Conservation (phyloP, 208 protist genomes). For the Herpetomonas samuelpessoai region DNA sequence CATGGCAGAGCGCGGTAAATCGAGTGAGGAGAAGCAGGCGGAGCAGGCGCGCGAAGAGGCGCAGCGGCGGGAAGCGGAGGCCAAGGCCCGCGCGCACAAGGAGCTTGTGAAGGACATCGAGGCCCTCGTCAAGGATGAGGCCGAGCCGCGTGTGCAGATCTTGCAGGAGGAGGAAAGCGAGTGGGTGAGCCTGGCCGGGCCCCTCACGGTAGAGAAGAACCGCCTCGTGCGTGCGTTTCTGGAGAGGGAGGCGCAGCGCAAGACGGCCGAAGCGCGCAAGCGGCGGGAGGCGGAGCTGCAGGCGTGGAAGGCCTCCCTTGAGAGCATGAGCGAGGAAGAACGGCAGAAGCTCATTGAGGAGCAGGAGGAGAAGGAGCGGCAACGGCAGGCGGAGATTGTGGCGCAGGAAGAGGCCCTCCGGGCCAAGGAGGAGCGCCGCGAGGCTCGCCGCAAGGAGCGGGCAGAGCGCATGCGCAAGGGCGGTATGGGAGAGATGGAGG, state of each 20-base stretch:
- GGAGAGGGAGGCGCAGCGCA: slow-evolving; percentile 24
- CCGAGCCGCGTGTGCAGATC: slow-evolving; percentile 17
- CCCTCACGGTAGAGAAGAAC: slow-evolving; percentile 13
- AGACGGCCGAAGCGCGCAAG: slow-evolving; percentile 28
- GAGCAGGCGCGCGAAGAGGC: slow-evolving; percentile 32
- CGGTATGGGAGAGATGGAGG: slow-evolving; percentile 6
- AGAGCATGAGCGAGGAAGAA: slow-evolving; percentile 19
- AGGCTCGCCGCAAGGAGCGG: slow-evolving; percentile 35
- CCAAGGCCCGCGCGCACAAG: slow-evolving; percentile 8
- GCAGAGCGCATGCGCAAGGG: slow-evolving; percentile 23
- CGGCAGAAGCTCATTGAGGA: slow-evolving; percentile 23
- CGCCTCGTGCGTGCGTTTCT: slow-evolving; percentile 12
- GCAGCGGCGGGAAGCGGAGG: slow-evolving; percentile 17
- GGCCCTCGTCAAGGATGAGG: slow-evolving; percentile 20
- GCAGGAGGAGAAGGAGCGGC: slow-evolving; percentile 20
- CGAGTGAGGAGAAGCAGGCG: slow-evolving; percentile 49
- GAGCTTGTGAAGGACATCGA: slow-evolving; percentile 9
- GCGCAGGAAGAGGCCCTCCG: slow-evolving; percentile 17
- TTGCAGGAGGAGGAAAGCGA: slow-evolving; percentile 14
- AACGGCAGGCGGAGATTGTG: slow-evolving; percentile 12
- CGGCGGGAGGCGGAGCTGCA: slow-evolving; percentile 15
- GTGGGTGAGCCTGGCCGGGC: slow-evolving; percentile 9
- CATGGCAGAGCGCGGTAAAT: slow-evolving; percentile 61
- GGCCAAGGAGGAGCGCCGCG: slow-evolving; percentile 9
- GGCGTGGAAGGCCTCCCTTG: slow-evolving; percentile 15